phyloP scores from a whole-genome alignment of 441 rosid genomes.

The Jatropha multifida region DNA sequence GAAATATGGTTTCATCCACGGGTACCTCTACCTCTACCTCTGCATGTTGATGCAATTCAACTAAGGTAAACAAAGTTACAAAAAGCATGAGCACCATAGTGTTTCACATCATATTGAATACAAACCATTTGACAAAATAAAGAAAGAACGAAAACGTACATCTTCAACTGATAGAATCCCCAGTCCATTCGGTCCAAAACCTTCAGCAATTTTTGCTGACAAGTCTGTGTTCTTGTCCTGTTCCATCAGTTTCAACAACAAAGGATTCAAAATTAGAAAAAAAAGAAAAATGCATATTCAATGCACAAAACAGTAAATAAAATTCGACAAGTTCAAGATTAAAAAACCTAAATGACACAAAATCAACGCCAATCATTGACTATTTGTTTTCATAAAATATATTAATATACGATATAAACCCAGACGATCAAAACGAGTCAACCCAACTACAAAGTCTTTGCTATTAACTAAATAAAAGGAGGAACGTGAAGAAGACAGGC shows the following conservation, averaged over 20 bases:
- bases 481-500: not conserved
- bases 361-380: not conserved
- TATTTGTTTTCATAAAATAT: not conserved
- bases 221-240: constrained; percentile 67
- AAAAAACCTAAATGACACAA: not conserved
- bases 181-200: constrained; percentile 83
- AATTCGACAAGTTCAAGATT: not conserved
- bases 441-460: not conserved
- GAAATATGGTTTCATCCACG: not conserved
- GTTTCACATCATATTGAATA: not conserved
- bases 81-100: not conserved
- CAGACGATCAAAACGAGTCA: not conserved
- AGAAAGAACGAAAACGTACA: constrained; percentile 29
- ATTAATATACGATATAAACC: not conserved
- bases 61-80: not conserved
- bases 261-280: not conserved
- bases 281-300: not conserved
- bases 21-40: not conserved
- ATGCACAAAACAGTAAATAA: not conserved
- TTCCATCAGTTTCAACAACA: constrained; percentile 26
- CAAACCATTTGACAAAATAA: not conserved
- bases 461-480: not conserved
- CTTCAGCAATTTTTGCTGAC: constrained; percentile 72
- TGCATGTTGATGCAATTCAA: not conserved
- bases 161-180: constrained; percentile 74